A percentile compares a stretch with the other conserved stretches of the same genome.
These are phyloP conservation scores for Silene noctiflora DNA, from an alignment of 179 eudicot species.

Conservation along the genomic window DNA sequence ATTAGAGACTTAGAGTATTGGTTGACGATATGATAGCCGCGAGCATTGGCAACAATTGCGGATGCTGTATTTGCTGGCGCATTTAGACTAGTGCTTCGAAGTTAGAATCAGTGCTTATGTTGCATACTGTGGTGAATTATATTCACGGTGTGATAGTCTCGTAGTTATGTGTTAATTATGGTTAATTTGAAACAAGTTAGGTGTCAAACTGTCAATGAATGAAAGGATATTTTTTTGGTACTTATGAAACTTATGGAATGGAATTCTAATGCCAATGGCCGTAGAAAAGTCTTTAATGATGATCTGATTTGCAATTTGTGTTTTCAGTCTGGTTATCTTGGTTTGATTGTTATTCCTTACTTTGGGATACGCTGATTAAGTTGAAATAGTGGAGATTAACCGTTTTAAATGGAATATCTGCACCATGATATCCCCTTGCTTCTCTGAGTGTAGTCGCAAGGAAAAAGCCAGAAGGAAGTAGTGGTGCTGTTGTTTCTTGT, in stretches of 20 bases:
- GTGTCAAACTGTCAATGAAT: too few relatives aligned
- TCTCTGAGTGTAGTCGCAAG: constrained; percentile 25
- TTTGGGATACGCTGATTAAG: neutral
- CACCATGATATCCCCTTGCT: constrained; percentile 35
- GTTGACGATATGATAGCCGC: too few relatives aligned
- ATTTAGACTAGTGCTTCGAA: neutral
- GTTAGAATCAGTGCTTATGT: neutral
- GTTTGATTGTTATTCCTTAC: neutral
- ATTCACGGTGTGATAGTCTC: neutral
- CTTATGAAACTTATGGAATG: neutral
- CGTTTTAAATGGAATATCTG: neutral
- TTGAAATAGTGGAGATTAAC: too few relatives aligned
- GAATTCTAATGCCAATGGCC: neutral
- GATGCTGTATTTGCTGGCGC: too few relatives aligned
- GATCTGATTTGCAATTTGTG: neutral
- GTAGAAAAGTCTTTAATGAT: neutral
- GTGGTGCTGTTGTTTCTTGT: constrained; percentile 22
- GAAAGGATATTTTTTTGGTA: neutral
- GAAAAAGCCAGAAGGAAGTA: constrained; percentile 30
- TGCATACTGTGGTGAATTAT: neutral
- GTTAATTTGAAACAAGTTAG: too few relatives aligned
- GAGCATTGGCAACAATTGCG: too few relatives aligned
- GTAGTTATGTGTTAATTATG: neutral
- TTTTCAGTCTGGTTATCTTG: neutral
- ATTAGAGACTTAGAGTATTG: too few relatives aligned